Evolutionary conservation across 768 basidiomycete genomes (phyloP), one percentile per base, ranked within the genome.

Genomic region (Lactarius akahatsu): DNA sequence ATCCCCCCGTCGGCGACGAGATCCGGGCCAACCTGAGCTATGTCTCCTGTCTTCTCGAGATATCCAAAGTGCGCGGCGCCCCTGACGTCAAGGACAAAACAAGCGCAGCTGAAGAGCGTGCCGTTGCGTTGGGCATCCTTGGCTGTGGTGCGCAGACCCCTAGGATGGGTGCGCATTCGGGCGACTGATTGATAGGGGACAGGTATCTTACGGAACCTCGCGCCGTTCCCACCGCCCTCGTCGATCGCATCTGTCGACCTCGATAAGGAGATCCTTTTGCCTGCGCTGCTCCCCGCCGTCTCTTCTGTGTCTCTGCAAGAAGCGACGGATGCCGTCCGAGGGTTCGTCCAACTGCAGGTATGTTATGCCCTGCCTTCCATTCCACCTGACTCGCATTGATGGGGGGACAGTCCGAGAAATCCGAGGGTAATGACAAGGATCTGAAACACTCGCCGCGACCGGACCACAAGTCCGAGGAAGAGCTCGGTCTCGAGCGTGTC

Each of bases 161-260:
- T 40, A 15, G 38, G 38, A 3, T 40, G 38, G 11, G 9, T 10
- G 47, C 23, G 23, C 15, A 3, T 61, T 62, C 68, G 28, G 20
- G 50, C 32, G 30, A 40, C 52, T 62, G 13, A 54, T 61, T 16
- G 50, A n/a, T 47, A 41, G 26, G 34, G 34, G 34, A 34, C 64
- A 93, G 91, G 92, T 32, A 89, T 92, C 30, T 71, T 94, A 64
- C 84, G 85, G 32, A 94, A 95, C 72, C 79, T 94, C 26, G 82
- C 86, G 0, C 93, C 93, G 1, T 78, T 94, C 38, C 87, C 90
- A 1, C 84, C 86, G n/a, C 85, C 87, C 4, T 83, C 86, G 34
- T 77, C 81, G 13, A 83, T 81, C 4, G 86, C 90, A 1, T 77
- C 81, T 11, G 74, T 88, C 43, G 87, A 94, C 72, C 76, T 92